phyloP scores from a whole-genome alignment of 345 rosid genomes.

The Salix exigua region DNA sequence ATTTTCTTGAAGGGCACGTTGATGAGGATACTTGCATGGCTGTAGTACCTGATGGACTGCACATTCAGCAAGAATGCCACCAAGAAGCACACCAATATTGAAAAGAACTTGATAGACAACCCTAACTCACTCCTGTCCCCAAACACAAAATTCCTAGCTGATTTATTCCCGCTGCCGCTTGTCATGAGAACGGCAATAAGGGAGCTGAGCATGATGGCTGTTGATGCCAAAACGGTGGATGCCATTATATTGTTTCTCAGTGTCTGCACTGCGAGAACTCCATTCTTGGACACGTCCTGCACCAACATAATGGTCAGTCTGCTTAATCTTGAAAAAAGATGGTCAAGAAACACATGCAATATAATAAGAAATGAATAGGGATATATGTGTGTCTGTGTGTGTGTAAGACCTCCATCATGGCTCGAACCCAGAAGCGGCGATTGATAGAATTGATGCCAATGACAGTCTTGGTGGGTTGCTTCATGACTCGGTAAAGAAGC shows the following conservation, averaged over 20 bases:
- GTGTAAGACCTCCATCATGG: constrained; percentile 78
- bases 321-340: neutral
- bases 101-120: constrained; percentile 63
- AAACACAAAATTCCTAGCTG: constrained; percentile 33
- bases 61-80: constrained; percentile 64
- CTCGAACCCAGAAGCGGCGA: constrained; percentile 83
- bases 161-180: constrained; percentile 18
- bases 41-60: constrained; percentile 79
- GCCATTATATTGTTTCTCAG: constrained; percentile 93
- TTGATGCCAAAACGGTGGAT: constrained; percentile 79
- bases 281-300: constrained; percentile 67
- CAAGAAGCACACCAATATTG: constrained; percentile 60
- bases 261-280: constrained; percentile 88
- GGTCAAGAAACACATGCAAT: neutral
- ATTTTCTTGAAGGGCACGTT: constrained; percentile 67
- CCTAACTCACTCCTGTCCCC: constrained; percentile 56
- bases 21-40: constrained; percentile 83
- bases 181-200: constrained; percentile 68
- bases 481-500: constrained; percentile 59
- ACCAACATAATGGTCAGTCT: neutral
- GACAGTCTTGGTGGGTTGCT: constrained; percentile 62
- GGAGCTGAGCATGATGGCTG: constrained; percentile 78
- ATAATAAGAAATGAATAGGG: neutral
- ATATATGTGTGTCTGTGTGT: no score
- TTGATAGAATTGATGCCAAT: constrained; percentile 73